A percentile compares a stretch with the other conserved stretches of the same genome.
phyloP scores from a whole-genome alignment of 208 protist genomes.

The Dictyostelium gargantuum region DNA sequence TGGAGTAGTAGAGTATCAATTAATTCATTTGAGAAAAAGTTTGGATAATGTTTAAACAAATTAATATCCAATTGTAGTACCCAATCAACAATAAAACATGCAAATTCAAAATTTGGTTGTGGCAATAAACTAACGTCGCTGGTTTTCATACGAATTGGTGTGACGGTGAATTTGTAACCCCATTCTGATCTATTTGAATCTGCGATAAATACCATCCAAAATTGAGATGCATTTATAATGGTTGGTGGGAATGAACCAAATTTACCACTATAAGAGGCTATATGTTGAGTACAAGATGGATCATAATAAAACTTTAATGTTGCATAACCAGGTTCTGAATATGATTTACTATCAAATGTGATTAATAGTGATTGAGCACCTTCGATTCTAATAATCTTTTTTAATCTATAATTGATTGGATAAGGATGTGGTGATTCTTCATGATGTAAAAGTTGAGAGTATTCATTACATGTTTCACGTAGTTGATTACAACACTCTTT shows the following conservation, averaged over 20 bases:
- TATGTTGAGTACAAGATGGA: background rate
- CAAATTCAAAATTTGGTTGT: slow-evolving; percentile 44
- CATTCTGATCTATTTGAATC: slow-evolving; percentile 20
- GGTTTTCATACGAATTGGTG: background rate
- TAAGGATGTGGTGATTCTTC: slow-evolving; percentile 57
- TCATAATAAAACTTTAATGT: slow-evolving; percentile 25
- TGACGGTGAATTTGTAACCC: slow-evolving; percentile 52
- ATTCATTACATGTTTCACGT: background rate
- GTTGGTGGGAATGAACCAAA: background rate
- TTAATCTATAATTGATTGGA: background rate
- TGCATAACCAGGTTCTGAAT: background rate
- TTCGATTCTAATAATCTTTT: slow-evolving; percentile 55
- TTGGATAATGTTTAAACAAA: background rate
- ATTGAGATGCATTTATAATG: background rate
- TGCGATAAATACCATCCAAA: background rate
- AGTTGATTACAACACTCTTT: slow-evolving; percentile 13
- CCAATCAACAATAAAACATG: slow-evolving; percentile 14
- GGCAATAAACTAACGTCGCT: background rate
- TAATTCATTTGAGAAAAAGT: slow-evolving; percentile 3
- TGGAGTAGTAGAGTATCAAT: background rate
- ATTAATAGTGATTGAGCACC: slow-evolving; percentile 4
- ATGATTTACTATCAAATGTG: background rate
- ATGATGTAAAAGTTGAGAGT: background rate
- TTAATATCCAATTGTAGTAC: slow-evolving; percentile 11
- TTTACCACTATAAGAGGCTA: slow-evolving; percentile 18